These are phyloP conservation scores for Solanum chiquidenum DNA, from an alignment of 257 asterid species.

Conservation along the genomic window DNA sequence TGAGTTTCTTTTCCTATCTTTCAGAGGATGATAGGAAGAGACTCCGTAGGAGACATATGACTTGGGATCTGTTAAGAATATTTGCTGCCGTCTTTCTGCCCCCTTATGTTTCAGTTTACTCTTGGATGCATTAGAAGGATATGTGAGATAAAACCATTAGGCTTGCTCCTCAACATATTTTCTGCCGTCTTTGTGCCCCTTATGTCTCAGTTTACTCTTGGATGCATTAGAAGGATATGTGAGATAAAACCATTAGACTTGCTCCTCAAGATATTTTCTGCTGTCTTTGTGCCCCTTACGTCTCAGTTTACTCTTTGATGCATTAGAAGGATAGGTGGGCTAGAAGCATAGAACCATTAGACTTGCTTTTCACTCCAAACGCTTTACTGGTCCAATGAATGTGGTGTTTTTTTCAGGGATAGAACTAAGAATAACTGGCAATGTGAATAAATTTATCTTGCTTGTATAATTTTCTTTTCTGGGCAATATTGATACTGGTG, in stretches of 20 bases:
- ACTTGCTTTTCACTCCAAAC: neutral
- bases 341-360: neutral
- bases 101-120: neutral
- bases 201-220: neutral
- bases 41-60: neutral
- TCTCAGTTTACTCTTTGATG: neutral
- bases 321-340: neutral
- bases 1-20: neutral
- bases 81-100: neutral
- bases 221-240: neutral
- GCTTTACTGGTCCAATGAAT: neutral
- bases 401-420: neutral
- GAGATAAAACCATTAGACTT: neutral
- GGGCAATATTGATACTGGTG: neutral
- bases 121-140: neutral
- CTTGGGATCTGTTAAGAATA: neutral
- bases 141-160: neutral
- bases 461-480: neutral
- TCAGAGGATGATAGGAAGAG: neutral
- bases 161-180: neutral
- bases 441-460: neutral
- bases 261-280: neutral
- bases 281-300: neutral
- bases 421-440: neutral
- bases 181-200: neutral